A percentile compares a stretch with the other conserved stretches of the same genome.
These are phyloP conservation scores for Albugo candida DNA, from an alignment of 352 stramenopile species.

Conservation along the genomic window DNA sequence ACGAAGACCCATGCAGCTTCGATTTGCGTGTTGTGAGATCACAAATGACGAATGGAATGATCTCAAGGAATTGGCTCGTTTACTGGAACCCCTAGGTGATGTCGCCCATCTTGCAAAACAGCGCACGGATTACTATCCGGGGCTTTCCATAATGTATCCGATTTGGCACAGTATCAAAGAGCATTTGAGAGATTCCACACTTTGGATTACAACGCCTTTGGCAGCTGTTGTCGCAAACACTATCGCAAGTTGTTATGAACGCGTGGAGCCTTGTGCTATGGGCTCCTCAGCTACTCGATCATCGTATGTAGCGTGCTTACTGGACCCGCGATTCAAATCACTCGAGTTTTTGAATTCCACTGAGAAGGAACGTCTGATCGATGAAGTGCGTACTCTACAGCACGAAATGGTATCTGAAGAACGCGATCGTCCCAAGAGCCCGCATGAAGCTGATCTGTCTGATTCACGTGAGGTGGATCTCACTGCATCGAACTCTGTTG, in stretches of 20 bases:
- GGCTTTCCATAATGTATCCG: slow-evolving; percentile 45
- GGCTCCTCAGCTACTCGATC: slow-evolving; percentile 18
- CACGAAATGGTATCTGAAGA: slow-evolving; percentile 25
- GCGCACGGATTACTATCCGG: slow-evolving; percentile 20
- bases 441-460: neutral
- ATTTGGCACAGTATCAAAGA: slow-evolving; percentile 52
- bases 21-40: slow-evolving; percentile 55
- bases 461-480: neutral
- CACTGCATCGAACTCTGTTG: neutral
- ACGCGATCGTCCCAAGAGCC: slow-evolving; percentile 9
- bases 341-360: slow-evolving; percentile 34
- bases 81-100: slow-evolving; percentile 45
- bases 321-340: slow-evolving; percentile 58
- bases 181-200: slow-evolving; percentile 32
- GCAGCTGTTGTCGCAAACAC: slow-evolving; percentile 36
- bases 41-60: slow-evolving; percentile 40
- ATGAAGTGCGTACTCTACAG: slow-evolving; percentile 13
- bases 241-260: slow-evolving; percentile 9
- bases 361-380: slow-evolving; percentile 28
- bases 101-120: slow-evolving; percentile 41
- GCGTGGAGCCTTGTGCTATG: slow-evolving; percentile 14
- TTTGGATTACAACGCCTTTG: slow-evolving; percentile 40
- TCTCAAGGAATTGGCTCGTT: slow-evolving; percentile 40
- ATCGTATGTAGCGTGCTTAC: slow-evolving; percentile 39
- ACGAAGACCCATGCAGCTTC: slow-evolving; percentile 49